Evolutionary conservation across 345 rosid genomes (phyloP), one percentile per base, ranked within the genome.

Genomic region (Kandelia obovata): DNA sequence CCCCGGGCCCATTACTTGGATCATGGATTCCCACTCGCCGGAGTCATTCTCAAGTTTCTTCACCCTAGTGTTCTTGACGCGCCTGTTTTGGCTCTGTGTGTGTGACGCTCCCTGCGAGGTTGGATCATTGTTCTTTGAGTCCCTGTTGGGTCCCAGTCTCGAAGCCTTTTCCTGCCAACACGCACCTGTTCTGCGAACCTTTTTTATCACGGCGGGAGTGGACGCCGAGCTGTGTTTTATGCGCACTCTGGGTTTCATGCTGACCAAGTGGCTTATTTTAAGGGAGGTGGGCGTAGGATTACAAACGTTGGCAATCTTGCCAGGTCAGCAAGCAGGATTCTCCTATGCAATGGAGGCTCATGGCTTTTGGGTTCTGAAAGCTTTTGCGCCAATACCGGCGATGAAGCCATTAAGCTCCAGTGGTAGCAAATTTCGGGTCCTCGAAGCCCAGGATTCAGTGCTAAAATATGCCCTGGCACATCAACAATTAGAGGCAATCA

Each of bases 361-460:
- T 71, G 98, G 97, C 27, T 76, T 86, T 51, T 93, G 98, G 98
- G 76, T 75, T 34, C 71, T 88, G 53, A 92, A 90, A 69, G 98
- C 89, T 15, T 87, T 82, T 58, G 81, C 83, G 21, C 95, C 96
- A 0, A 69, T 88, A 37, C 75, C 72, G 59, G 88, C 87, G 19
- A 90, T 90, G 95, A 83, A 76, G 62, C 73, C 79, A 65, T 59
- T 79, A n/a, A 76, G 77, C 72, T 70, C 75, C 6, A 76, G 61
- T 53, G 76, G 71, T 0, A 73, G 52, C 26, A 79, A 76, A 71
- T 85, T 82, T 25, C 85, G 83, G 0, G 2, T 80, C 5, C 21
- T 82, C 10, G 92, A 76, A 51, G 82, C 96, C 2, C 80, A 83
- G 69, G 96, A 88, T 53, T 73, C 92, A 0, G 88, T 89, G 71